These are phyloP conservation scores for Juglanconis sp. DNA, from an alignment of 2,329 filamentous ascomycete genomes.

Conservation along the genomic window DNA sequence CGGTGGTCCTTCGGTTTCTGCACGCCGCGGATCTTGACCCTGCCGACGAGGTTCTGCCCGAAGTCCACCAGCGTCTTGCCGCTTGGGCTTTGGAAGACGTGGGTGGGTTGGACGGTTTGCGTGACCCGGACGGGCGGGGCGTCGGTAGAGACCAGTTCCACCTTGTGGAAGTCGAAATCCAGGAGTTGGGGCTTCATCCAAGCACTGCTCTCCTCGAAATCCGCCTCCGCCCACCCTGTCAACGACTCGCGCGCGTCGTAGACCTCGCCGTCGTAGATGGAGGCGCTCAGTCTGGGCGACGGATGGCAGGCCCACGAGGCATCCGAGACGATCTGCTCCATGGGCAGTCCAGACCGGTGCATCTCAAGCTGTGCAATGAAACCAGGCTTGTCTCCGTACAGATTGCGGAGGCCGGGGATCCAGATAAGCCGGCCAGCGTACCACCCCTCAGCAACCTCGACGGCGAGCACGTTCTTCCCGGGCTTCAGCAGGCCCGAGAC, in stretches of 20 bases:
- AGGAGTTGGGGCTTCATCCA: constrained; percentile 18
- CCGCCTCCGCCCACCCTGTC: constrained; percentile 14
- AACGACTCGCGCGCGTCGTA: constrained; percentile 29
- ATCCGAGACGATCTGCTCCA: constrained; percentile 27
- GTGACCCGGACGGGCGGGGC: constrained; percentile 30
- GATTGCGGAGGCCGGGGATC: constrained; percentile 24
- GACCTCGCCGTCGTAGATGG: constrained; percentile 29
- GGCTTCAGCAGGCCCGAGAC: constrained; percentile 32
- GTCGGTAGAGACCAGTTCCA: constrained; percentile 27
- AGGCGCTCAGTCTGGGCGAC: constrained; percentile 20
- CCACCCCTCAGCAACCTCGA: constrained; percentile 52
- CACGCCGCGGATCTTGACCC: constrained; percentile 37
- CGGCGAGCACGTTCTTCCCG: constrained; percentile 39
- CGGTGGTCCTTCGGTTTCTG: constrained; percentile 34
- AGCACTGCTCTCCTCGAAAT: background rate
- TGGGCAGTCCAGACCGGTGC: constrained; percentile 17
- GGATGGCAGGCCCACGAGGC: constrained; percentile 26
- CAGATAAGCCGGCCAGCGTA: constrained; percentile 40
- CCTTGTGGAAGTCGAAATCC: constrained; percentile 15
- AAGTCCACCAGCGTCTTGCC: constrained; percentile 53
- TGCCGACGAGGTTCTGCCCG: constrained; percentile 56
- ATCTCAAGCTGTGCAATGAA: constrained; percentile 29
- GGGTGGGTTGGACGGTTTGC: constrained; percentile 21
- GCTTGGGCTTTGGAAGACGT: constrained; percentile 16
- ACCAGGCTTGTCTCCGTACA: constrained; percentile 31